These are phyloP conservation scores for Skeletonema marinoi DNA, from an alignment of 108 stramenopile genomes.

Conservation along the genomic window DNA sequence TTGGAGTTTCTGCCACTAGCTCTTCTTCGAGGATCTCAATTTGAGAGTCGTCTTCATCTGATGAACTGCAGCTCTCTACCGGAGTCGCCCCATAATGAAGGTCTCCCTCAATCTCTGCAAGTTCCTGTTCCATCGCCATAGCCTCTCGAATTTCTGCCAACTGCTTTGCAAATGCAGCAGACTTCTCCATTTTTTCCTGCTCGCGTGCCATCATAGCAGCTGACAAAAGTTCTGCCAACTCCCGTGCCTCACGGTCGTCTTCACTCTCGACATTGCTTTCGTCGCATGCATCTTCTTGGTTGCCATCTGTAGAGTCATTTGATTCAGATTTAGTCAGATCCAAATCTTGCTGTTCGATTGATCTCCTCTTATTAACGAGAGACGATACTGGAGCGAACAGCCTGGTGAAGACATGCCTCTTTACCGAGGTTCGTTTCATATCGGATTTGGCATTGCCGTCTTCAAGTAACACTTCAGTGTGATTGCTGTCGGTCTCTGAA, in stretches of 20 bases:
- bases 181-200: background rate
- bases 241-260: background rate
- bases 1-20: background rate
- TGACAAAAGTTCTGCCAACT: background rate
- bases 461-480: background rate
- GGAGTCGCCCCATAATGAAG: background rate
- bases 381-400: background rate
- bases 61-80: background rate
- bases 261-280: background rate
- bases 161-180: background rate
- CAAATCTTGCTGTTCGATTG: background rate
- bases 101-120: conserved; percentile 3
- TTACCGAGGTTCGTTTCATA: background rate
- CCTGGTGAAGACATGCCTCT: background rate
- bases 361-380: background rate
- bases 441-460: background rate
- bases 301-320: background rate
- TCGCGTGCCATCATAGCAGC: background rate
- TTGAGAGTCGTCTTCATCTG: background rate
- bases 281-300: background rate
- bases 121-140: background rate
- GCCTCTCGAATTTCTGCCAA: conserved; percentile 1
- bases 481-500: background rate
- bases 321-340: background rate
- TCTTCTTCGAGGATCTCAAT: background rate